Base-by-base conservation (phyloP, 192 early-diverging fungal genomes). In the Rhizophlyctis rosea region DNA sequence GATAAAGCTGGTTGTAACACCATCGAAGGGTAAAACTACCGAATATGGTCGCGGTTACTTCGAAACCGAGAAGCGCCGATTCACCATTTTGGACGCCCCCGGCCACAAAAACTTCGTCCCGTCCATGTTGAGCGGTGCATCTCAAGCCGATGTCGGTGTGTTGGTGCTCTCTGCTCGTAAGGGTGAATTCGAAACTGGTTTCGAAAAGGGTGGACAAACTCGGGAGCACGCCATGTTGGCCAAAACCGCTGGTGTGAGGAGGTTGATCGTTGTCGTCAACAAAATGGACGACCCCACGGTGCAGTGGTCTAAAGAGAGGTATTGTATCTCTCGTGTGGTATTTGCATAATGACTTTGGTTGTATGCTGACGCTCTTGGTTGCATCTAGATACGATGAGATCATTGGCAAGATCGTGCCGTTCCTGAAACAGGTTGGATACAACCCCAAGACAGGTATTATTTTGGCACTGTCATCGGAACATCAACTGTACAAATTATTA, bases 281-380 rank as follows among this genome's bases (percentile, higher is more conserved):
- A 99, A 99, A 86, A 99, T 99, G 97, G 97, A 99, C 68, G 97
- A 99, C 65, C 83, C 89, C 16, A 99, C 97, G 5, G 97, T 99
- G 35, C 56, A 73, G 49, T 99, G 95, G 95, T 78, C 85, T 70
- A 89, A 97, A 83, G 89, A 77, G 54, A 76, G 91, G 76, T 58
- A 24, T 0, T n/a, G 30, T 55, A 21, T n/a, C n/a, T n/a, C n/a
- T n/a, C n/a, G n/a, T n/a, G n/a, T n/a, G n/a, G n/a, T n/a, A n/a
- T n/a, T n/a, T n/a, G n/a, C n/a, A n/a, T n/a, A n/a, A n/a, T n/a
- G n/a, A n/a, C n/a, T n/a, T n/a, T n/a, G n/a, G n/a, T n/a, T n/a
- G n/a, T n/a, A n/a, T n/a, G n/a, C n/a, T n/a, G n/a, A n/a, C n/a
- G n/a, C n/a, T n/a, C 16, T 35, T 58, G 56, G 9, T 32, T 54